Evolutionary conservation across 2,329 filamentous ascomycete genomes (phyloP), one percentile per base, ranked within the genome.

Genomic region (Arthrobotrys sphaeroides): DNA sequence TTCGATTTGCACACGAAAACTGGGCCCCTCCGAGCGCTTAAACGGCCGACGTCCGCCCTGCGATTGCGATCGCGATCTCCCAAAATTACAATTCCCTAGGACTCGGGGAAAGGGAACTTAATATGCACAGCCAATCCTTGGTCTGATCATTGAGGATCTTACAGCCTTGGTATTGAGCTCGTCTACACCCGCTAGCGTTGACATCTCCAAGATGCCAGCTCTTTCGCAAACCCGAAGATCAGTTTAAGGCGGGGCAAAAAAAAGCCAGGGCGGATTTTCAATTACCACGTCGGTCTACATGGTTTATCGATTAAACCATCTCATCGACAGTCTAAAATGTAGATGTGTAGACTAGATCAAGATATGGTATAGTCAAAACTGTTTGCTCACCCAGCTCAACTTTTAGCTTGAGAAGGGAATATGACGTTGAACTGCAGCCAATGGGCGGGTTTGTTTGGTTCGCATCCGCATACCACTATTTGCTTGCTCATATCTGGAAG

Each of bases 391-490:
- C n/a, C n/a, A 43, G 55, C 55, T 62, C 55, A 53, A 62, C n/a
- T 42, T 53, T 73, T 60, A 73, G 61, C 53, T 61, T 28, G 47
- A 10, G 47, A 74, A 47, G 70, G 28, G 5, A 33, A 68, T 43
- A 57, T 74, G 70, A 74, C 70, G 70, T 74, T 74, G 57, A 33
- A 57, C 18, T 47, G 55, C 53, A 74, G 62, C 70, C 70, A 74
- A 74, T 74, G 47, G 61, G 47, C 31, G 13, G 24, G 33, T 38
- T 40, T 61, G 61, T 60, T 60, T 61, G 45, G 47, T 45, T 74
- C 70, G 70, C 70, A 64, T 74, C 70, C 47, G 70, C 70, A 68
- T 74, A 64, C 70, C 70, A 26, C 33, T 67, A 61, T 73, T 67
- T 57, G 38, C 24, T 60, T 43, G 26, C 16, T 16, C n/a, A 5